Base-by-base conservation (phyloP, 352 stramenopile genomes). In the Globisporangium iwayamae region DNA sequence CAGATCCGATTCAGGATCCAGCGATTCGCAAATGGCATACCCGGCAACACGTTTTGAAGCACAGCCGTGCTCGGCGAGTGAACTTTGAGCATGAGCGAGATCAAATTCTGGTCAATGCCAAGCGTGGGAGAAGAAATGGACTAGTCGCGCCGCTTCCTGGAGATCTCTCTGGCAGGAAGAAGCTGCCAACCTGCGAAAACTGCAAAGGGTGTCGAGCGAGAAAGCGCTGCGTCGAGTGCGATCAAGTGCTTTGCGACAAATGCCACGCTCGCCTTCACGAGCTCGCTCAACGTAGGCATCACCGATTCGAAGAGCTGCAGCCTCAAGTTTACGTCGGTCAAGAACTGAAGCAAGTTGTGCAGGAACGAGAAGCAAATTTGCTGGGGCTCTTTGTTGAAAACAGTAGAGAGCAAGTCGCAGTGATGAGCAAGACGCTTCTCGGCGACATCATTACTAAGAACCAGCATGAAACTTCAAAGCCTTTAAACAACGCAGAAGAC, bases 221-320 rank as follows among this genome's bases (percentile, higher is more conserved):
- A 3, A 90, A 87, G 47, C 60, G 67, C 22, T 91, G 82, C 38
- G 65, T 74, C 14, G 56, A 68, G 18, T 91, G 82, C 46, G 78
- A 89, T 4, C 80, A 89, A 54, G 63, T 83, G 2, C 54, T 87
- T 2, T 91, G 82, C 56, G 78, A 89, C 67, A 79, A 76, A 14
- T 91, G 82, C 32, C 75, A 89, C 59, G 68, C 78, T 14, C 73
- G 75, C 1, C 65, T 91, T 2, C 82, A 91, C 59, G 76, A 87
- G 39, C 22, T 89, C 4, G 73, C 73, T 3, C 69, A 81, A 10
- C 67, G 78, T 32, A 64, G 78, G 0, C 78, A 89, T 32, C 82
- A 91, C 52, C 48, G 67, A 0, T 89, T 82, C 20, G 69, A 83
- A 68, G 73, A 81, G 13, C 41, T 90, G 0, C 36, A 65, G 22